Evolutionary conservation across 306 rosid species (phyloP), one percentile per base, ranked within the genome.

Genomic region (Urtica urens): DNA sequence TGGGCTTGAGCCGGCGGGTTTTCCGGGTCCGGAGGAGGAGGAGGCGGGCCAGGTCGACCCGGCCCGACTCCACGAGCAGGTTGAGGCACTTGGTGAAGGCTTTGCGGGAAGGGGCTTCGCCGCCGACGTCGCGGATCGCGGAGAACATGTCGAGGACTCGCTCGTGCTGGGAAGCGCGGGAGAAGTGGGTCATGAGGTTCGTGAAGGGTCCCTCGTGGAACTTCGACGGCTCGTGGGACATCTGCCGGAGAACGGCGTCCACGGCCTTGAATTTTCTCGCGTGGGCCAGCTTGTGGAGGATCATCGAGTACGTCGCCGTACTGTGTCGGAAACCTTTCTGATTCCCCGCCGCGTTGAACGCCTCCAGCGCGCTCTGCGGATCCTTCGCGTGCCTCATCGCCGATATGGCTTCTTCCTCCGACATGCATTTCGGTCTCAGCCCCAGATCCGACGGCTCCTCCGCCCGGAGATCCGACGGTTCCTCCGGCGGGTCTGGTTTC

Each of bases 241-340:
- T 83, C 57, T 74, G 93, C 55, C 31, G 74, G 60, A 88, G 63
- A 66, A 88, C 62, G 9, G 75, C 73, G 45, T 80, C 83, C 21
- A 88, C 17, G 9, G 95, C 90, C 15, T 64, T 75, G 16, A 88
- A 81, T 58, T 83, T 76, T 73, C 83, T 76, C 34, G 38, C 61
- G 59, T 46, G 63, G 40, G 90, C 95, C 53, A 88, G 95, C 59
- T 76, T 88, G 35, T 78, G 66, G 24, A 88, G 88, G 59, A 88
- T 63, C 30, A 72, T 35, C 10, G 72, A 82, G 53, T 88, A 88
- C 3, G 95, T 83, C 23, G 79, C 77, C 35, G 64, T 66, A 19
- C 83, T 83, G 68, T 88, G 96, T 17, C 70, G 53, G 45, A 88
- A 88, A 2, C 95, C 95, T 18, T 76, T 81, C 23, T 88, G 96